Base-by-base conservation (phyloP, 2,329 filamentous ascomycete species). In the Gaeumannomyces tritici region DNA sequence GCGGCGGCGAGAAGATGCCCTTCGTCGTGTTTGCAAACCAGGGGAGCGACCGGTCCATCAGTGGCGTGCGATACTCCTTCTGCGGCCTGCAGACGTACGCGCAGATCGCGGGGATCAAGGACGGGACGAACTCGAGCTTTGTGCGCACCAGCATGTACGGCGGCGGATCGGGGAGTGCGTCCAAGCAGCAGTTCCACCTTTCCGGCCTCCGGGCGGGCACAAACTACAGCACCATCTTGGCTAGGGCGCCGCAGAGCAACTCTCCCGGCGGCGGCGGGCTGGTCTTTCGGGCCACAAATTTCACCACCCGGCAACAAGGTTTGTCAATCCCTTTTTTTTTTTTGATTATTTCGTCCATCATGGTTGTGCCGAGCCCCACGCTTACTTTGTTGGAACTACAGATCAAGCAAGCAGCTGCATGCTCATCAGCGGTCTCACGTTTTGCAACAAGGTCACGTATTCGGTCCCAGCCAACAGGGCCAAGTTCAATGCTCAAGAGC, bases 121-220 rank as follows among this genome's bases (percentile, higher is more conserved):
- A 83, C 64, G 80, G 82, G 62, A 79, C 77, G 57, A 72, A 75
- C 26, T 72, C 76, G 33, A 77, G 73, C 64, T 73, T 79, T 59
- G 80, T 86, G 33, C 78, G 76, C 18, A 85, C 83, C 57, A 80
- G 83, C 54, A 89, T 96, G 80, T 93, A 87, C 2, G 86, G 80
- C 31, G 83, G 86, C 35, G 90, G 85, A 4, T 76, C 81, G 1
- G 85, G 85, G 4, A 84, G 84, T 60, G 79, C 87, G 64, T 90
- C 90, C 1, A 93, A 92, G 72, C 88, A 96, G 72, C 91, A 96
- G 69, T 96, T 99, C 72, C 91, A 93, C 68, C 80, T 97, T 59
- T 85, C 83, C 51, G 85, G 87, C 0, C 81, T 99, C 55, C 90
- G 91, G 64, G 76, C 81, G 4, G 90, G 85, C 67, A 87, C 88